These are phyloP conservation scores for Salisapilia sapeloensis DNA, from an alignment of 352 stramenopile genomes.

Conservation along the genomic window DNA sequence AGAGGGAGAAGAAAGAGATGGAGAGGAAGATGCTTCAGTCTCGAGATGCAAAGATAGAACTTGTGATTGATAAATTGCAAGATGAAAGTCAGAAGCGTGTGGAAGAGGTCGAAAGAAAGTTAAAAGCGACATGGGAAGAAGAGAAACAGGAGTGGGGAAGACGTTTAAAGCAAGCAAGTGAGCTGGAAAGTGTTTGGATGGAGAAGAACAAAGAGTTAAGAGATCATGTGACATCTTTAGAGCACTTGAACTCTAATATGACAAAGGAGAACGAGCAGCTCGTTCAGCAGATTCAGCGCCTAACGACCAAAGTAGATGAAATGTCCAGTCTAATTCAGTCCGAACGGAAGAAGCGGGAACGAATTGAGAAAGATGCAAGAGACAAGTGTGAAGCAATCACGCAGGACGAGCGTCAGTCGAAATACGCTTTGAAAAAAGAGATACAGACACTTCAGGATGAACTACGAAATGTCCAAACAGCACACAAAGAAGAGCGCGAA, in stretches of 20 bases:
- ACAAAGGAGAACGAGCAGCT: constrained; percentile 27
- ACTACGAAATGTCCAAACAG: constrained; percentile 14
- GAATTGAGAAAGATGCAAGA: constrained; percentile 17
- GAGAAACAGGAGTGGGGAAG: constrained; percentile 50
- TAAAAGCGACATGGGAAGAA: constrained; percentile 25
- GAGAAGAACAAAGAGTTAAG: constrained; percentile 68
- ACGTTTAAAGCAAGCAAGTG: constrained; percentile 55
- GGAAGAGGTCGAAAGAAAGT: constrained; percentile 25
- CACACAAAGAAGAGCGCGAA: constrained; percentile 20
- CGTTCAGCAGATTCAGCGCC: constrained; percentile 22
- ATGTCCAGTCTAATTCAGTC: constrained; percentile 36
- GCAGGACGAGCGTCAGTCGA: constrained; percentile 14
- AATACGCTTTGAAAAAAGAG: constrained; percentile 27
- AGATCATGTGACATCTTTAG: constrained; percentile 43
- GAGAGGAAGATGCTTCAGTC: constrained; percentile 54
- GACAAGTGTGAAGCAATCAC: constrained; percentile 20
- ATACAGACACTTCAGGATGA: constrained; percentile 23
- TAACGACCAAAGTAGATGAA: too few relatives aligned
- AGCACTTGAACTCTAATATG: too few relatives aligned
- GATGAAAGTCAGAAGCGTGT: constrained; percentile 40
- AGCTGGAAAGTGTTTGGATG: constrained; percentile 76
- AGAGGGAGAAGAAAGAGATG: constrained; percentile 34
- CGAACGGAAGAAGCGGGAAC: constrained; percentile 32
- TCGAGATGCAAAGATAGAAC: constrained; percentile 62
- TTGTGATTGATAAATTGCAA: constrained; percentile 69